Base-by-base conservation (phyloP, 1,284 basidiomycete species). In the Marasmius sp. region DNA sequence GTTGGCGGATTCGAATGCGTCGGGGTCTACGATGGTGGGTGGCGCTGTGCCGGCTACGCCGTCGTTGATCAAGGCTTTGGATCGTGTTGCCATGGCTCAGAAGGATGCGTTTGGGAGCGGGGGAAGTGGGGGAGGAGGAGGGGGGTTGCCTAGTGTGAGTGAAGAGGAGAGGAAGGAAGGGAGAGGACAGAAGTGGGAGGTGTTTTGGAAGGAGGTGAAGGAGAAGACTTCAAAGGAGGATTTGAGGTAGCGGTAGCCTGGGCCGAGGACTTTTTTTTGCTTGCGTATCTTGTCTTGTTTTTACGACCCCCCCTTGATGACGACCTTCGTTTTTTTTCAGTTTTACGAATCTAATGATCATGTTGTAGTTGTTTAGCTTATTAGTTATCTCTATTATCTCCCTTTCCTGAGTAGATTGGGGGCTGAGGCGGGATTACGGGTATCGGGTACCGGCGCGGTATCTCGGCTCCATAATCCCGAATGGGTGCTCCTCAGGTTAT, bases 21-120 rank as follows among this genome's bases (percentile, higher is more conserved):
- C 53, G 36, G 45, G 45, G 45, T 47, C 45, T 8, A 47, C 45
- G 45, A 20, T 47, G 16, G 45, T 47, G 16, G 45, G 20, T 8
- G n/a, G 20, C 16, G 71, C 84, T 1, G 81, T 88, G 0, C 84
- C 85, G 2, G 81, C 84, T 27, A 88, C 87, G 1, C 85, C 86
- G 0, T 87, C 86, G 1, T 75, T 88, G 20, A 81, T 88, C 60
- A 79, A 79, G 50, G 86, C 85, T 1, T 71, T 88, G 22, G 83
- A 86, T 65, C 78, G 86, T 41, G 78, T 88, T 57, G 76, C 79
- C 6, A 72, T 75, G 14, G 86, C 86, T 1, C 85, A 87, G 65
- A 76, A 75, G 59, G 79, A 81, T 36, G 84, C 80, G 12, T 85
- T 77, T 64, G 70, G 70, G 58, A 43, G 45, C 64, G 52, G 66